Base-by-base conservation (phyloP, 2,329 filamentous ascomycete species). In the Cladobotryum mycophilum region DNA sequence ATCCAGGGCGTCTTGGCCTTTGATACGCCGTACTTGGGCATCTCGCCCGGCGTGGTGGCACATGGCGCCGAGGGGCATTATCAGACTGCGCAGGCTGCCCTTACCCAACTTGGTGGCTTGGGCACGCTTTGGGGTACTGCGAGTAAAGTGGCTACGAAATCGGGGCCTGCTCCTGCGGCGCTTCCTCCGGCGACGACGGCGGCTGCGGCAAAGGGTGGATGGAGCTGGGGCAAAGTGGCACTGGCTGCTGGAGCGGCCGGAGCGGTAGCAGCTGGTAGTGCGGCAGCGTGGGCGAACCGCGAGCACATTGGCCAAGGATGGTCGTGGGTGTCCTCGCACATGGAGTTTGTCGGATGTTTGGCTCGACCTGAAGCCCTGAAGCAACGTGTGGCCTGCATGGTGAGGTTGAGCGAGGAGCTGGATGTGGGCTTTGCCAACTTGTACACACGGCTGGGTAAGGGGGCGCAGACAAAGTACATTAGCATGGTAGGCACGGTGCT, bases 291-390 rank as follows among this genome's bases (percentile, higher is more conserved):
- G 72, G 76, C 87, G 60, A 90, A 93, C 60, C 82, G 89, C 49
- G 88, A 95, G 33, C 84, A 89, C 56, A 81, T 97, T 54, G 81
- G 79, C 3, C 78, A 85, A 53, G 87, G 91, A 7, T 85, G 85
- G 72, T 75, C 75, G 9, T 97, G 91, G 90, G 88, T 88, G 13
- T 82, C 86, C 14, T 93, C 88, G 35, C 93, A 99, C 68, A 81
- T 99, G 22, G 88, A 93, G 67, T 99, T 97, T 61, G 88, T 97
- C 1, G 89, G 90, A 2, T 95, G 89, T 61, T 78, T 99, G 7
- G 86, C 88, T 44, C 83, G 88, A n/a, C 83, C 82, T 4, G 86
- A 91, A 60, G 90, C 96, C 63, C 74, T 97, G 56, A 83, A 84
- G 58, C 80, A 82, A 62, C 82, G 93, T 33, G 76, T 96, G 9